Evolutionary conservation across 2,329 filamentous ascomycete species (phyloP).

Genomic region (Venturia aucupariae): DNA sequence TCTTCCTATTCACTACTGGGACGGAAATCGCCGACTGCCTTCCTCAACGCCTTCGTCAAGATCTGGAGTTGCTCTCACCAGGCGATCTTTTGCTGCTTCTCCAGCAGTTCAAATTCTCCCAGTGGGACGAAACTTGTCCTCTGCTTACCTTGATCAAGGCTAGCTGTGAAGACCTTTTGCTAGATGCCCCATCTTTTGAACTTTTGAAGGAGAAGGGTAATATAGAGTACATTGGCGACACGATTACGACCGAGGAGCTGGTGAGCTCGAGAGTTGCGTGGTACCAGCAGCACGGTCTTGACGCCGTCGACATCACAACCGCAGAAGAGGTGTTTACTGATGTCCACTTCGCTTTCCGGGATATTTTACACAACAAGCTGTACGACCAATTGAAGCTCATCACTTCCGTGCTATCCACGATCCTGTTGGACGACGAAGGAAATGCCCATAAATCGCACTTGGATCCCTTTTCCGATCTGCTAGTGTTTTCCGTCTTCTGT

Average conservation of each 20-base stretch:
- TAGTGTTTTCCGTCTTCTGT: constrained; percentile 49
- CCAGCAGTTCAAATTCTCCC: constrained; percentile 26
- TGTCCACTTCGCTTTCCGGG: constrained; percentile 22
- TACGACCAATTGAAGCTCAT: constrained; percentile 24
- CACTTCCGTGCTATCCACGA: constrained; percentile 22
- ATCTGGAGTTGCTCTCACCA: constrained; percentile 26
- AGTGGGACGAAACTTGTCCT: constrained; percentile 25
- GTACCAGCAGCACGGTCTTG: constrained; percentile 25
- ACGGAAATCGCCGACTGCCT: constrained; percentile 14
- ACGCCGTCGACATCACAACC: constrained; percentile 20
- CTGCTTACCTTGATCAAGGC: constrained; percentile 23
- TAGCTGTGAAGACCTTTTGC: constrained; percentile 25
- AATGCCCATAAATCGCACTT: neutral
- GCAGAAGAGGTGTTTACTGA: constrained; percentile 27
- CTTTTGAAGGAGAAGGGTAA: constrained; percentile 29
- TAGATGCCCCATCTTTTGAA: constrained; percentile 28
- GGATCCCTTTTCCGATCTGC: constrained; percentile 39
- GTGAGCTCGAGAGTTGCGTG: constrained; percentile 26
- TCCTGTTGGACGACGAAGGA: constrained; percentile 20
- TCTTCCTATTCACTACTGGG: constrained; percentile 18
- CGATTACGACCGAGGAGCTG: constrained; percentile 23
- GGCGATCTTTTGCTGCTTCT: constrained; percentile 26
- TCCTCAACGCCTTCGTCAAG: constrained; percentile 24
- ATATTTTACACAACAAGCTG: constrained; percentile 25
- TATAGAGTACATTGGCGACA: constrained; percentile 26